These are phyloP conservation scores for Paraphoma sp. DNA, from an alignment of 2,329 filamentous ascomycete species.

Conservation along the genomic window DNA sequence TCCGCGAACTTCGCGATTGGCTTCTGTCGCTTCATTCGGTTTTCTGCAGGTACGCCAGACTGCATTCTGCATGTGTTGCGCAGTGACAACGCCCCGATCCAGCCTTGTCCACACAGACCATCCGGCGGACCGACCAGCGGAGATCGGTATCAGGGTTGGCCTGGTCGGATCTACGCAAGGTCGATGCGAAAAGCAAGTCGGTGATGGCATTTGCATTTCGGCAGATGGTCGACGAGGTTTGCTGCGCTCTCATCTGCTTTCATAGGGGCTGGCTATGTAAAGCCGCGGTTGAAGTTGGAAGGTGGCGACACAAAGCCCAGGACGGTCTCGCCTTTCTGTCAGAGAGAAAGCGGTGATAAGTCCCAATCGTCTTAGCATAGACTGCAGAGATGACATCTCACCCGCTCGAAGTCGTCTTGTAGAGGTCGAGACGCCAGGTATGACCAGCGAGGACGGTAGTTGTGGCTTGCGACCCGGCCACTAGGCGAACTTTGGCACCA, in stretches of 20 bases:
- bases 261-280: not conserved
- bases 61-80: not conserved
- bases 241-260: not conserved
- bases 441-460: not conserved
- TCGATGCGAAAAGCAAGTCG: not conserved
- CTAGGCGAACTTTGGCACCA: not conserved
- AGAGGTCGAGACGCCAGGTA: conserved; percentile 5
- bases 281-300: not conserved
- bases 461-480: conserved; percentile 2
- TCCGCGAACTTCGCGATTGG: not conserved
- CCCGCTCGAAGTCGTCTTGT: not conserved
- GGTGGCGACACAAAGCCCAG: not conserved
- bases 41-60: not conserved
- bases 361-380: not conserved
- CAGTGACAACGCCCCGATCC: conserved; percentile 1
- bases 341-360: conserved; percentile 1
- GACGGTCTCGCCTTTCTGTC: not conserved
- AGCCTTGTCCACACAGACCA: not conserved
- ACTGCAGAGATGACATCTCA: conserved; percentile 5
- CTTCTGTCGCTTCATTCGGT: not conserved
- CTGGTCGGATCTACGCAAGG: conserved; percentile 1
- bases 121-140: not conserved
- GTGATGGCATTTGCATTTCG: not conserved
- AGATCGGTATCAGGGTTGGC: not conserved
- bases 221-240: not conserved